Conservation (phyloP, 176 grass and related monocot species). For the Puccinellia tenuiflora region DNA sequence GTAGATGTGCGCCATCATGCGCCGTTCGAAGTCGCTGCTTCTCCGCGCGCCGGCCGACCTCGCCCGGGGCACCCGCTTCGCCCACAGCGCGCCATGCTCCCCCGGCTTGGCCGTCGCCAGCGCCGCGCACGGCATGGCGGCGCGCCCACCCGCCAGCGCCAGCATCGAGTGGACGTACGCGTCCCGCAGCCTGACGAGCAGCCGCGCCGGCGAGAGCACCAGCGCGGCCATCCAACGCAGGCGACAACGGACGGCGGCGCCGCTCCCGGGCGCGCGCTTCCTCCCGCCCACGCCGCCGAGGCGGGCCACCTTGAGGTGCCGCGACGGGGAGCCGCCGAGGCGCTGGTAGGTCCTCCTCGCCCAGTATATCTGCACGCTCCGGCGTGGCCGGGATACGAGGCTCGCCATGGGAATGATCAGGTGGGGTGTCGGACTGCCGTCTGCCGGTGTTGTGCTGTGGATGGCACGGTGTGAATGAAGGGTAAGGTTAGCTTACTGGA, state of each 20-base stretch:
- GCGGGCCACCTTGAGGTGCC: no score
- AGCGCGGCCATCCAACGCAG: not conserved
- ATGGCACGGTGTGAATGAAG: no score
- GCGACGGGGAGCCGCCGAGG: no score
- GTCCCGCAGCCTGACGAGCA: constrained; percentile 34
- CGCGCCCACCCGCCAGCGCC: constrained; percentile 25
- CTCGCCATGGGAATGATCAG: no score
- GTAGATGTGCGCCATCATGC: constrained; percentile 61
- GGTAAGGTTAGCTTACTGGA: no score
- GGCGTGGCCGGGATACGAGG: no score
- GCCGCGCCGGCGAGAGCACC: constrained; percentile 29
- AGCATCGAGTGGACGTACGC: constrained; percentile 55
- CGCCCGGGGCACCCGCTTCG: no score
- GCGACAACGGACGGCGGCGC: not conserved
- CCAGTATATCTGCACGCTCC: no score
- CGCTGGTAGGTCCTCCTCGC: no score
- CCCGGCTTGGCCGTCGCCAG: constrained; percentile 7
- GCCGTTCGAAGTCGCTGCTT: constrained; percentile 39
- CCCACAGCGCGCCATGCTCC: constrained; percentile 22
- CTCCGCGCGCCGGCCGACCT: not conserved
- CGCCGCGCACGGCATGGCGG: constrained; percentile 2
- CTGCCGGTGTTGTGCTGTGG: no score
- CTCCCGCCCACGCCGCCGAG: not conserved
- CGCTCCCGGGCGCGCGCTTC: not conserved
- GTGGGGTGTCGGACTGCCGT: no score